Evolutionary conservation across 352 stramenopile species (phyloP).

Genomic region (Pythium rhizo-oryzae): DNA sequence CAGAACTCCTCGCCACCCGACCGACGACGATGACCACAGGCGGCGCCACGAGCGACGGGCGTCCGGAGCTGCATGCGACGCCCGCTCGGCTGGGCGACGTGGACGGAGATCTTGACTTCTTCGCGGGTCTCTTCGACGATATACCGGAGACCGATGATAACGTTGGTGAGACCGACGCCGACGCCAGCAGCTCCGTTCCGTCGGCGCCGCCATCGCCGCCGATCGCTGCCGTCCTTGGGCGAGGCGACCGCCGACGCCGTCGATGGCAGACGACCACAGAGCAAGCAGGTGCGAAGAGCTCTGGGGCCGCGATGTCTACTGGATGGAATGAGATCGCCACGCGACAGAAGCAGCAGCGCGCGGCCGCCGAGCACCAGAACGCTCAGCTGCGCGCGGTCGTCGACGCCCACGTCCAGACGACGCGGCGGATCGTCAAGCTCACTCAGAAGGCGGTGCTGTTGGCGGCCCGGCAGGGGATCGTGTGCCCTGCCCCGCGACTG

Average conservation of each 20-base stretch:
- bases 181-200: too few relatives aligned
- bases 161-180: too few relatives aligned
- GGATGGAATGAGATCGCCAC: not conserved
- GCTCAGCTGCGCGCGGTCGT: not conserved
- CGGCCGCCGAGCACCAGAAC: not conserved
- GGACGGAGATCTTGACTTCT: constrained; percentile 11
- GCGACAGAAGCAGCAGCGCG: not conserved
- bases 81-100: not conserved
- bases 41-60: not conserved
- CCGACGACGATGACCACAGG: not conserved
- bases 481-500: not conserved
- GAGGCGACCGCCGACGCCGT: not conserved
- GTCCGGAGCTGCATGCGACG: not conserved
- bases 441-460: not conserved
- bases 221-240: not conserved
- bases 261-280: not conserved
- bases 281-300: not conserved
- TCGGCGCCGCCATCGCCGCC: not conserved
- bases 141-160: not conserved
- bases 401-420: not conserved
- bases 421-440: not conserved
- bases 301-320: too few relatives aligned
- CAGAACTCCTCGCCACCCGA: too few relatives aligned
- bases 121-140: constrained; percentile 7
- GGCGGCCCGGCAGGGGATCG: not conserved